phyloP scores from a whole-genome alignment of 768 basidiomycete species.

The Lactarius hengduanensis region DNA sequence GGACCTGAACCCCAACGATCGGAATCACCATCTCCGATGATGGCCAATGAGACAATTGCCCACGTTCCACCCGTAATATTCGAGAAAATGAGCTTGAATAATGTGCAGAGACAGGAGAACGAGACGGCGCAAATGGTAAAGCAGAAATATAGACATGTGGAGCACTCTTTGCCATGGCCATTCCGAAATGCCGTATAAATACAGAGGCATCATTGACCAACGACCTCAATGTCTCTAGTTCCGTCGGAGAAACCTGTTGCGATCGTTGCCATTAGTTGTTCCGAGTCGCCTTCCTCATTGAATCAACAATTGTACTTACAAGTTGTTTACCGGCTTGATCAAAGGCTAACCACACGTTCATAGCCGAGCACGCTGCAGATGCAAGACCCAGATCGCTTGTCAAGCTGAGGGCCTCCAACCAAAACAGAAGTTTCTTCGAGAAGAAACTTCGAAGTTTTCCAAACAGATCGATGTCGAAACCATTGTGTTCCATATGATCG shows the following conservation, averaged over 20 bases:
- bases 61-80: background rate
- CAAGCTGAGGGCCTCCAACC: slow-evolving; percentile 12
- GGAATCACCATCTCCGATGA: background rate
- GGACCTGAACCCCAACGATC: background rate
- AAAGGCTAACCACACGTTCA: background rate
- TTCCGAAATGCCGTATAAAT: slow-evolving; percentile 2
- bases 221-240: background rate
- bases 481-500: background rate
- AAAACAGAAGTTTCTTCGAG: background rate
- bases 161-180: background rate
- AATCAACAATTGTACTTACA: background rate
- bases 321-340: background rate
- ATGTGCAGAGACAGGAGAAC: background rate
- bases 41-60: background rate
- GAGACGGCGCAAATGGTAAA: background rate
- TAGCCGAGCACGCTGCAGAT: background rate
- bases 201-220: background rate
- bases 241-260: background rate
- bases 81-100: background rate
- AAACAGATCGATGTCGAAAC: background rate
- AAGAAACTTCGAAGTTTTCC: background rate
- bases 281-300: background rate
- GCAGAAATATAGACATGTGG: background rate
- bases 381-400: background rate
- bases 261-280: background rate